Evolutionary conservation across 495 filamentous ascomycete species (phyloP), one percentile per base, ranked within the genome.

Genomic region (Penicillium parvum): DNA sequence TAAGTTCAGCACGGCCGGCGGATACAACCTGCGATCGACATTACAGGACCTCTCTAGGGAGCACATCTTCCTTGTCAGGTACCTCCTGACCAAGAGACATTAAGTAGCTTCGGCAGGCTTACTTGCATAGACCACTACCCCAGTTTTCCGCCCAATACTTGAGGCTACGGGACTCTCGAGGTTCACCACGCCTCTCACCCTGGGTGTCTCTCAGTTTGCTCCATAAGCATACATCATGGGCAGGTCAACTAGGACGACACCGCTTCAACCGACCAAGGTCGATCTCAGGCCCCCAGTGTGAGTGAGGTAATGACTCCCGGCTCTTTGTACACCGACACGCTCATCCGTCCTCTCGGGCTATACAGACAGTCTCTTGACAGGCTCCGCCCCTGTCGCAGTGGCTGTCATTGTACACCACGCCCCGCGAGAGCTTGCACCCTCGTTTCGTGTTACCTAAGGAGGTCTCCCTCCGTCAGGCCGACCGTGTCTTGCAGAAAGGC

Each of bases 361-460:
- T 48, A 48, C 25, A 42, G 37, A 48, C 38, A 48, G 45, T 37
- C 37, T 48, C 45, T 42, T 42, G 5, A 42, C 17, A 48, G 37
- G 45, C 37, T 32, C 45, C 22, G 32, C 36, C 37, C 45, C 45
- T 42, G 7, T 27, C 25, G 32, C 45, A 37, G 37, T 48, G 32
- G 45, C 37, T 48, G 45, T 25, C 18, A 48, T 47, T 40, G 17
- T 47, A 47, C 16, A 47, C 44, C 37, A 40, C n/a, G 32, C 37
- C 28, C 37, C 37, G 30, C 37, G 20, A 47, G 36, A 36, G 37
- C 30, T 22, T 40, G 2, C 7, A 35, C 32, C 19, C 30, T 25
- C 18, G 40, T 40, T 50, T 50, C 37, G 41, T 32, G 41, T 41
- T 50, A 50, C 36, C 40, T 41, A 3, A 16, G 19, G 23, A 45